phyloP scores from a whole-genome alignment of 1,139 yeast species.

The Candida tetrigidarum region DNA sequence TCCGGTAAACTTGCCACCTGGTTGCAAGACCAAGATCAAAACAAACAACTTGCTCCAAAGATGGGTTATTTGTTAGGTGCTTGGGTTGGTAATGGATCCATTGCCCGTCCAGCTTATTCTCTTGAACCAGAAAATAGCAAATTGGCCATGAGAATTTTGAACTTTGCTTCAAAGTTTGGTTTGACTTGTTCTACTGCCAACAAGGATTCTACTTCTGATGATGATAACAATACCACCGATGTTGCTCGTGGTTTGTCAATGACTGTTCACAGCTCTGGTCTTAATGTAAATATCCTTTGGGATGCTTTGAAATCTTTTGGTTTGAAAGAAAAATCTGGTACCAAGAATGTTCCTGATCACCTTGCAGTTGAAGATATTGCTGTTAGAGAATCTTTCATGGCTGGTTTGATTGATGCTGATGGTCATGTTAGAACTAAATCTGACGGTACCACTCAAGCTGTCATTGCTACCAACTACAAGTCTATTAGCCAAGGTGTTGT shows the following conservation, averaged over 20 bases:
- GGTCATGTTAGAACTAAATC: slow-evolving; percentile 28
- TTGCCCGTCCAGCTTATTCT: slow-evolving; percentile 23
- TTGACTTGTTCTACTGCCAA: not conserved
- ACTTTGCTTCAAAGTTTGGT: slow-evolving; percentile 4
- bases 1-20: slow-evolving; percentile 24
- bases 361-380: slow-evolving; percentile 23
- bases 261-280: slow-evolving; percentile 1
- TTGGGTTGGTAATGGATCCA: slow-evolving; percentile 26
- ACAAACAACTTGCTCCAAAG: slow-evolving; percentile 19
- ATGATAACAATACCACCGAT: not conserved
- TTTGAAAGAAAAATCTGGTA: not conserved
- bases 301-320: slow-evolving; percentile 7
- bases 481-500: slow-evolving; percentile 34
- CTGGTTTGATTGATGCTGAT: slow-evolving; percentile 44
- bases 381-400: slow-evolving; percentile 42
- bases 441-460: slow-evolving; percentile 19
- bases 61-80: slow-evolving; percentile 37
- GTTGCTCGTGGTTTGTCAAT: slow-evolving; percentile 1
- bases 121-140: slow-evolving; percentile 20
- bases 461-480: slow-evolving; percentile 30
- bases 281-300: slow-evolving; percentile 13
- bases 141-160: slow-evolving; percentile 3
- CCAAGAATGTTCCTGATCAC: slow-evolving; percentile 20
- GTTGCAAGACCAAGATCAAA: slow-evolving; percentile 18
- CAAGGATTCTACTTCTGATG: slow-evolving; percentile 1